A percentile compares a stretch with the other conserved stretches of the same genome.
phyloP scores from a whole-genome alignment of 768 basidiomycete species.

The Mycena crocata region DNA sequence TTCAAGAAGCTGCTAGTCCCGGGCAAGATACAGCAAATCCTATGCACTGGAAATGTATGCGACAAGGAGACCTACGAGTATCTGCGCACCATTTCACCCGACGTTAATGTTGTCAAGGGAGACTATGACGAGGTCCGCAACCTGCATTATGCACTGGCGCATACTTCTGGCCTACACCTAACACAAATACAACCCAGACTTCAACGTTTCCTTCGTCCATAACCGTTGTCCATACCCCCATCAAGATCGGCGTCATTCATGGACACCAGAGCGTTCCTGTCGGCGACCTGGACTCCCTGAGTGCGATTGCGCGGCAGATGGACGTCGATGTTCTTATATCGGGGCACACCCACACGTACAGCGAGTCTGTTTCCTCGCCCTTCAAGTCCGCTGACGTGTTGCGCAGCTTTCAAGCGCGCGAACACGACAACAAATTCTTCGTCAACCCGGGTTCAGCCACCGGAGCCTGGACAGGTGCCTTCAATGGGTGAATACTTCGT shows the following conservation, averaged over 20 bases:
- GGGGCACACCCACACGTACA: conserved; percentile 92
- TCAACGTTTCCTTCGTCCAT: conserved; percentile 82
- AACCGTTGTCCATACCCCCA: conserved; percentile 83
- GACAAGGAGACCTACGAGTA: conserved; percentile 99
- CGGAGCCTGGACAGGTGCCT: conserved; percentile 90
- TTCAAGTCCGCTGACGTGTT: conserved; percentile 12
- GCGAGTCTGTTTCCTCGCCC: conserved; percentile 40
- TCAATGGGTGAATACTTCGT: conserved; percentile 69
- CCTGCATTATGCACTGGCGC: not conserved
- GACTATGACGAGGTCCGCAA: conserved; percentile 94
- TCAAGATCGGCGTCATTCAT: conserved; percentile 92
- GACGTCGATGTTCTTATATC: conserved; percentile 96
- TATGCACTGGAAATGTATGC: conserved; percentile 97
- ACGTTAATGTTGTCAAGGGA: conserved; percentile 91
- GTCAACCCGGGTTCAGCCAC: conserved; percentile 96
- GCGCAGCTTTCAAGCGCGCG: conserved; percentile 85
- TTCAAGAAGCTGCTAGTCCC: conserved; percentile 97
- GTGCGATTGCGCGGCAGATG: conserved; percentile 91
- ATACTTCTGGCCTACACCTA: not conserved
- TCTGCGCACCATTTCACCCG: conserved; percentile 91
- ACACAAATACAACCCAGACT: conserved; percentile 52
- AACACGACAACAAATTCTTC: conserved; percentile 92
- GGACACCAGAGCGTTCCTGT: conserved; percentile 95
- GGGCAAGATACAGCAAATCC: conserved; percentile 97
- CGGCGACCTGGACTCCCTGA: conserved; percentile 92